phyloP scores from a whole-genome alignment of 257 asterid genomes.

The Fraxinus anomala region DNA sequence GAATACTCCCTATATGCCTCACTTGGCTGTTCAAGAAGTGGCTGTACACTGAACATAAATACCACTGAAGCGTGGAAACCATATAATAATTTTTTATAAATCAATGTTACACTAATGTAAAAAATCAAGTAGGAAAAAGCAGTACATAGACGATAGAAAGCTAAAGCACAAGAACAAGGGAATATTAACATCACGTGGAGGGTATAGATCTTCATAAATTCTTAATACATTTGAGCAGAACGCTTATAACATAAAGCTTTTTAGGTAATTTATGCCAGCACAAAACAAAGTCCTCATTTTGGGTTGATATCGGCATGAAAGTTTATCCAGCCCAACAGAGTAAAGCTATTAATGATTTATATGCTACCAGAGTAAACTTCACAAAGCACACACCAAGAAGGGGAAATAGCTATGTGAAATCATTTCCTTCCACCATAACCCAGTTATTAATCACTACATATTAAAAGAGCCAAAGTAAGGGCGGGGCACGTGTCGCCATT shows the following conservation, averaged over 20 bases:
- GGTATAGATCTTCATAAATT: not conserved
- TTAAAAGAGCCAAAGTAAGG: too few relatives aligned
- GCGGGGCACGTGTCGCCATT: too few relatives aligned
- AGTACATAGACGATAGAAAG: not conserved
- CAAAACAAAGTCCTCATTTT: not conserved
- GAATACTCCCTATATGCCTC: not conserved
- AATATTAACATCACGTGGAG: not conserved
- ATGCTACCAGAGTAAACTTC: not conserved
- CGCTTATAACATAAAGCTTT: not conserved
- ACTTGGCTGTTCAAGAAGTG: not conserved
- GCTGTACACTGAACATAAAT: not conserved
- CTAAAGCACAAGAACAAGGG: not conserved
- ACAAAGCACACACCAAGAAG: not conserved
- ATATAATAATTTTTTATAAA: not conserved
- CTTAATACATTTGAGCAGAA: not conserved
- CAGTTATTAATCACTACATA: constrained; percentile 29
- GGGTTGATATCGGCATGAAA: not conserved
- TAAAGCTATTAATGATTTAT: not conserved
- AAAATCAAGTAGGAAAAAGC: not conserved
- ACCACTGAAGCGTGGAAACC: not conserved
- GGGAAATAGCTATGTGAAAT: not conserved
- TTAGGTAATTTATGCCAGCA: not conserved
- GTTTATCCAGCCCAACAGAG: not conserved
- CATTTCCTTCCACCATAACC: not conserved
- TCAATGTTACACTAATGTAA: not conserved